Percentiles rank a stretch among this genome's conserved stretches.
Conservation (phyloP, 2,329 filamentous ascomycete species). For the Chrysoporthe puriensis region DNA sequence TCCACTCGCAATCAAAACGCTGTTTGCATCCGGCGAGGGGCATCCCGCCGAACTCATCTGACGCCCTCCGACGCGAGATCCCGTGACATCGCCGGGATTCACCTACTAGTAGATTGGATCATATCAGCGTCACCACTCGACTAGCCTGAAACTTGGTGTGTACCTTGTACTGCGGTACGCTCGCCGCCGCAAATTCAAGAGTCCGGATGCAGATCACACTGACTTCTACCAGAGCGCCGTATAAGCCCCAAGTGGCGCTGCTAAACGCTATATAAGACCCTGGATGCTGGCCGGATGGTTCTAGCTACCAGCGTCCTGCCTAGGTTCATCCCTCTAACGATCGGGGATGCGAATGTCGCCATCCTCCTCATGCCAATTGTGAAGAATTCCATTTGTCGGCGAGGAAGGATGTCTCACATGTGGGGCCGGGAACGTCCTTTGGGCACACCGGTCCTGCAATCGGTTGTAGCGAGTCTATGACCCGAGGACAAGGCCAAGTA, state of each 20-base stretch:
- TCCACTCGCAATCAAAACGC: background rate
- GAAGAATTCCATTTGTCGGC: background rate
- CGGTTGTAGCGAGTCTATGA: constrained; percentile 9
- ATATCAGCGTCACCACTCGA: constrained; percentile 22
- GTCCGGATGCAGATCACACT: background rate
- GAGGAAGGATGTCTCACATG: background rate
- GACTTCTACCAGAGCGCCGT: background rate
- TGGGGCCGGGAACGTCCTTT: background rate
- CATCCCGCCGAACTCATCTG: background rate
- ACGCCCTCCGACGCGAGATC: constrained; percentile 26
- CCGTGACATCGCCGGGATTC: constrained; percentile 18
- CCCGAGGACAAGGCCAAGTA: constrained; percentile 1
- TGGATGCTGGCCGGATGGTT: background rate
- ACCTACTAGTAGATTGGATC: background rate
- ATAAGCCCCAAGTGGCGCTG: background rate
- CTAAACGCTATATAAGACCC: background rate
- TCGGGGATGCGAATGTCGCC: background rate
- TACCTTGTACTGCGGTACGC: background rate
- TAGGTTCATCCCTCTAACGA: background rate
- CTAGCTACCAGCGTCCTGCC: background rate
- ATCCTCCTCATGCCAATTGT: constrained; percentile 1
- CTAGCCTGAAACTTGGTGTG: background rate
- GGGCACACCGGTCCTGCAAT: background rate
- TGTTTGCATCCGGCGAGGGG: background rate
- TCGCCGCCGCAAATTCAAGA: background rate